These are phyloP conservation scores for Talaromyces ruber DNA, from an alignment of 495 filamentous ascomycete genomes.

Conservation along the genomic window DNA sequence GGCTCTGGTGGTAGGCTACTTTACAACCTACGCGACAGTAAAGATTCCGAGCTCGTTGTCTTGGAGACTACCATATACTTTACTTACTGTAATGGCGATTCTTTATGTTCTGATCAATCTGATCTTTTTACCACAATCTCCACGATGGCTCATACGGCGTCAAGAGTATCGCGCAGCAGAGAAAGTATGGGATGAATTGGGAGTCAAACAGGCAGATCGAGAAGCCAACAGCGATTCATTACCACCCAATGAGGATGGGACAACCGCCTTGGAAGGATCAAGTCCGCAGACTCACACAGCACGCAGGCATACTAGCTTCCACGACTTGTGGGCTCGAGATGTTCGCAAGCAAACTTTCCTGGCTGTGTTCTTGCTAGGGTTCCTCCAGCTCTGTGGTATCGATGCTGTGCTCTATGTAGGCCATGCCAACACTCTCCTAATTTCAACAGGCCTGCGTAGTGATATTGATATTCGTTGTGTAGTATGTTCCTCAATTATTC, in stretches of 20 bases:
- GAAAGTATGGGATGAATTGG: conserved; percentile 33
- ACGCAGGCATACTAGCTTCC: background rate
- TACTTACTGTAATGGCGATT: conserved; percentile 32
- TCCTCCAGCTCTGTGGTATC: conserved; percentile 39
- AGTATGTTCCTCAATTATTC: conserved; percentile 44
- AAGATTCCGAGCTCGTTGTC: conserved; percentile 40
- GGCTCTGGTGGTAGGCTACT: conserved; percentile 47
- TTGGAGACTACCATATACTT: conserved; percentile 47
- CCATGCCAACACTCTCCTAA: background rate
- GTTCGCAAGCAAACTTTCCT: conserved; percentile 24
- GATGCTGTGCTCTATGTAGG: conserved; percentile 36
- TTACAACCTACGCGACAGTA: conserved; percentile 50
- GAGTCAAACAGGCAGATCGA: conserved; percentile 37
- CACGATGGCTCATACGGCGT: conserved; percentile 38
- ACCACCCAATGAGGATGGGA: background rate
- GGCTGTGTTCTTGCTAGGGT: conserved; percentile 33
- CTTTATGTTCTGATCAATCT: conserved; percentile 26
- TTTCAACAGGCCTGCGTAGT: background rate
- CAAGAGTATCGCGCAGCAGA: conserved; percentile 22
- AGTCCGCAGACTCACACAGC: too few species aligned
- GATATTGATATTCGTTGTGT: background rate
- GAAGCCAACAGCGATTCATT: conserved; percentile 34
- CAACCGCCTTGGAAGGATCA: background rate
- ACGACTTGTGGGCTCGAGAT: background rate
- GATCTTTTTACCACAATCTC: conserved; percentile 31